Conservation (phyloP, 768 basidiomycete species). For the Royoungia palumana region DNA sequence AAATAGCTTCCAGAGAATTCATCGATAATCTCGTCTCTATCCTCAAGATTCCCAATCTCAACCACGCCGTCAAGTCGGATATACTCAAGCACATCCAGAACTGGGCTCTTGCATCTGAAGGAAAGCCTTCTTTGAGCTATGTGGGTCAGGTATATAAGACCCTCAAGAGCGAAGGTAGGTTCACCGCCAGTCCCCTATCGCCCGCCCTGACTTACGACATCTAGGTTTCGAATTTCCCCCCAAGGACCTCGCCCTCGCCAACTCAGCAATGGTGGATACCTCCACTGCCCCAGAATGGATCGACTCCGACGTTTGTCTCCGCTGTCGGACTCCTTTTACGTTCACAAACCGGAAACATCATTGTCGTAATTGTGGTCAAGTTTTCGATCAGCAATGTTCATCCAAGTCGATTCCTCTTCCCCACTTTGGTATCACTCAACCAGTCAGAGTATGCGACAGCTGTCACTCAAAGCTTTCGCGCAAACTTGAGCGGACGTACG, state of each 20-base stretch:
- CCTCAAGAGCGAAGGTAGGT: conserved; percentile 69
- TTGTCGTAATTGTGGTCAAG: conserved; percentile 95
- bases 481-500: conserved; percentile 58
- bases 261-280: conserved; percentile 86
- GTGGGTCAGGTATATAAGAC: conserved; percentile 78
- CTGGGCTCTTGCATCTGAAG: conserved; percentile 89
- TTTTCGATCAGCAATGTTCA: conserved; percentile 93
- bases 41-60: conserved; percentile 71
- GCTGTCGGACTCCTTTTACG: conserved; percentile 86
- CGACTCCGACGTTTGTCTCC: conserved; percentile 91
- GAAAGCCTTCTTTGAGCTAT: conserved; percentile 69
- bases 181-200: not conserved
- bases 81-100: conserved; percentile 83
- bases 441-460: conserved; percentile 90
- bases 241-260: conserved; percentile 63
- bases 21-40: conserved; percentile 91
- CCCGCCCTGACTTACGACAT: not conserved
- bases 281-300: conserved; percentile 95
- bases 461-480: conserved; percentile 77
- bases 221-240: conserved; percentile 84
- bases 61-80: conserved; percentile 78
- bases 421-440: conserved; percentile 88
- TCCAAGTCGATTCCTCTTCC: conserved; percentile 81
- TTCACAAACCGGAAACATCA: conserved; percentile 99
- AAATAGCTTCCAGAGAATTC: conserved; percentile 86